phyloP scores from a whole-genome alignment of 1,139 yeast genomes.

The Geotrichum candidum region DNA sequence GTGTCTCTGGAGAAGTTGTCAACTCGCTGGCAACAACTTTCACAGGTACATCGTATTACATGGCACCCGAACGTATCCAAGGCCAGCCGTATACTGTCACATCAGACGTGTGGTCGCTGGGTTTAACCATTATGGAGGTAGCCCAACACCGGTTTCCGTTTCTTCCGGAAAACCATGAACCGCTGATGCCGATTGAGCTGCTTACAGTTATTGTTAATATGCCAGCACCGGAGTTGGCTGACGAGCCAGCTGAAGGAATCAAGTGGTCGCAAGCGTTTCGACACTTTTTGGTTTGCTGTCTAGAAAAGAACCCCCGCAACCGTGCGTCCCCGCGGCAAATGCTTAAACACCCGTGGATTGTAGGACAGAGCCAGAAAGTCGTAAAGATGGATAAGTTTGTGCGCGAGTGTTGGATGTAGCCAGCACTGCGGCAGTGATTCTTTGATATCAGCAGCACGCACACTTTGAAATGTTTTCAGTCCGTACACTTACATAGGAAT shows the following conservation, averaged over 20 bases:
- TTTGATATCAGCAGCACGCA: not conserved
- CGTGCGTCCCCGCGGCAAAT: conserved; percentile 91
- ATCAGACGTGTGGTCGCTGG: conserved; percentile 94
- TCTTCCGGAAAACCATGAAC: conserved; percentile 41
- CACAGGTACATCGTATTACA: conserved; percentile 93
- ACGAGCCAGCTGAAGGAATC: conserved; percentile 70
- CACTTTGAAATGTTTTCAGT: not conserved
- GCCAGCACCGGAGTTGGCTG: conserved; percentile 66
- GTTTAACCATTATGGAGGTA: conserved; percentile 83
- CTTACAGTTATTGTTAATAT: conserved; percentile 74
- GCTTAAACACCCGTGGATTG: conserved; percentile 87
- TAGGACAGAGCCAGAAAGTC: conserved; percentile 59
- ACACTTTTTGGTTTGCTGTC: conserved; percentile 72
- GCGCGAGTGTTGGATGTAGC: conserved; percentile 57
- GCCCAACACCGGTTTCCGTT: conserved; percentile 85
- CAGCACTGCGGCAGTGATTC: not conserved
- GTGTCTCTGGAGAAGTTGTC: conserved; percentile 97
- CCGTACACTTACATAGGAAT: not conserved
- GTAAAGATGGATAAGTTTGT: conserved; percentile 89
- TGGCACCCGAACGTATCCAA: conserved; percentile 97
- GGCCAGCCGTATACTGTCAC: conserved; percentile 94
- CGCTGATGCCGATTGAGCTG: conserved; percentile 77
- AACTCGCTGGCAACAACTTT: conserved; percentile 92
- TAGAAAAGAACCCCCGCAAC: conserved; percentile 70
- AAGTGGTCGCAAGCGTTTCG: conserved; percentile 79